Percentiles rank a stretch among this genome's conserved stretches.
These are phyloP conservation scores for Camelina hispida DNA, from an alignment of 345 rosid genomes.

Conservation along the genomic window DNA sequence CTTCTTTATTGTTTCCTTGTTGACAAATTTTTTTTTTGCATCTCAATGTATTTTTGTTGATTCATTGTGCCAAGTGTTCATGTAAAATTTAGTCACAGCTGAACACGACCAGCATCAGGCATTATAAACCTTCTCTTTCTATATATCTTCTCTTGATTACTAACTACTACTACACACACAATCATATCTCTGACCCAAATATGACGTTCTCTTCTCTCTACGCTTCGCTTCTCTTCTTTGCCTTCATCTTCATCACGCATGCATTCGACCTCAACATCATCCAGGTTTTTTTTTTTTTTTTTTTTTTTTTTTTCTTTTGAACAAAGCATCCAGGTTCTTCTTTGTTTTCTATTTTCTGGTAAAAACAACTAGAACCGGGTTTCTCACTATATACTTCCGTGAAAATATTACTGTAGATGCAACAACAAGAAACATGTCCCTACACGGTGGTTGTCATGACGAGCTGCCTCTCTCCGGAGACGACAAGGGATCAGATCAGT, in stretches of 20 bases:
- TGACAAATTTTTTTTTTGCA: background rate
- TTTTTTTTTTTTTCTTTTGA: too few species aligned
- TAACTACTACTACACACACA: background rate
- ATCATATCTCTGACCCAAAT: background rate
- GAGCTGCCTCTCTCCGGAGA: slow-evolving; percentile 63
- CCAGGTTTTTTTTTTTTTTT: slow-evolving; percentile 36
- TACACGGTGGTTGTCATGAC: slow-evolving; percentile 64
- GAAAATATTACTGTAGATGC: slow-evolving; percentile 38
- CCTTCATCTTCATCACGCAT: slow-evolving; percentile 33
- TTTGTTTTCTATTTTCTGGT: slow-evolving; percentile 2
- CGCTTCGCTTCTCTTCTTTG: slow-evolving; percentile 20
- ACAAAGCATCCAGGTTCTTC: slow-evolving; percentile 44
- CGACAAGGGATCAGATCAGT: slow-evolving; percentile 75
- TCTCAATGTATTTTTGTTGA: background rate
- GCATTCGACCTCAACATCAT: slow-evolving; percentile 43
- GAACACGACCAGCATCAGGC: slow-evolving; percentile 31
- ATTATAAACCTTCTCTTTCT: slow-evolving; percentile 12
- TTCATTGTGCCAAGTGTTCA: slow-evolving; percentile 34
- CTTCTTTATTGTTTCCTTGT: background rate
- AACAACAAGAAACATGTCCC: slow-evolving; percentile 53
- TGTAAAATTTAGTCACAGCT: slow-evolving; percentile 8
- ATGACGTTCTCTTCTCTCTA: slow-evolving; percentile 25
- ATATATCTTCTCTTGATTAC: slow-evolving; percentile 7
- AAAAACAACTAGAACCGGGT: background rate
- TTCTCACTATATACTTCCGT: background rate